A percentile compares a stretch with the other conserved stretches of the same genome.
Evolutionary conservation across 2,329 filamentous ascomycete genomes (phyloP).

Genomic region (Monilinia fructicola): DNA sequence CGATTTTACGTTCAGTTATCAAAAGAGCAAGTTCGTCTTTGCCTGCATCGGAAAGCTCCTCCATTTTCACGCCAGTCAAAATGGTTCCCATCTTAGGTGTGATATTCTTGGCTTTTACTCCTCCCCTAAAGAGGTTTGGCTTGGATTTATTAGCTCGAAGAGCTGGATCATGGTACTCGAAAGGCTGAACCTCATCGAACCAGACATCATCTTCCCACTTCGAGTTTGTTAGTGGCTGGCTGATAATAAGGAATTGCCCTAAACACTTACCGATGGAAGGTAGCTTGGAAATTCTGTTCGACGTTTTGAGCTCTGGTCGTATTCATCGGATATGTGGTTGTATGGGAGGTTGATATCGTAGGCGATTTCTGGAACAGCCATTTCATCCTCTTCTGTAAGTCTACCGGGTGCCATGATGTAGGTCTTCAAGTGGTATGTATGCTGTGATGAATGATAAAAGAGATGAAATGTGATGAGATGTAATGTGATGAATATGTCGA

Average conservation of each 20-base stretch:
- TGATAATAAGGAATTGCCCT: not conserved
- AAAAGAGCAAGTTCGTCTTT: constrained; percentile 48
- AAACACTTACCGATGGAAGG: constrained; percentile 41
- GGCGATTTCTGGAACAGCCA: constrained; percentile 30
- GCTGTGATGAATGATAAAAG: not conserved
- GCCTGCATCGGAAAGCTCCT: constrained; percentile 41
- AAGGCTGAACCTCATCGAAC: constrained; percentile 47
- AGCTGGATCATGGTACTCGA: constrained; percentile 48
- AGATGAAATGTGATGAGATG: constrained; percentile 13
- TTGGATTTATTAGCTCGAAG: constrained; percentile 61
- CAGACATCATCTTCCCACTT: constrained; percentile 47
- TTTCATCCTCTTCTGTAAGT: constrained; percentile 27
- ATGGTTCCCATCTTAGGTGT: constrained; percentile 46
- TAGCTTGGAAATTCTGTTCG: constrained; percentile 46
- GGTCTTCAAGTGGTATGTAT: not conserved
- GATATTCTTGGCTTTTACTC: constrained; percentile 60
- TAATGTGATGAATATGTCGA: constrained; percentile 8
- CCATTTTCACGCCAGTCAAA: constrained; percentile 44
- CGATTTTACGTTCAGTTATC: constrained; percentile 44
- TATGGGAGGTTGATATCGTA: constrained; percentile 53
- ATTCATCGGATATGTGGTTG: constrained; percentile 41
- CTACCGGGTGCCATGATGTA: constrained; percentile 32
- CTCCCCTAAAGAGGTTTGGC: constrained; percentile 58
- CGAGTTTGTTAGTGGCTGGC: constrained; percentile 17
- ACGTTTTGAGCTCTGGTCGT: constrained; percentile 41